These are phyloP conservation scores for Backusella sp. DNA, from an alignment of 192 early-diverging fungal genomes.

Conservation along the genomic window DNA sequence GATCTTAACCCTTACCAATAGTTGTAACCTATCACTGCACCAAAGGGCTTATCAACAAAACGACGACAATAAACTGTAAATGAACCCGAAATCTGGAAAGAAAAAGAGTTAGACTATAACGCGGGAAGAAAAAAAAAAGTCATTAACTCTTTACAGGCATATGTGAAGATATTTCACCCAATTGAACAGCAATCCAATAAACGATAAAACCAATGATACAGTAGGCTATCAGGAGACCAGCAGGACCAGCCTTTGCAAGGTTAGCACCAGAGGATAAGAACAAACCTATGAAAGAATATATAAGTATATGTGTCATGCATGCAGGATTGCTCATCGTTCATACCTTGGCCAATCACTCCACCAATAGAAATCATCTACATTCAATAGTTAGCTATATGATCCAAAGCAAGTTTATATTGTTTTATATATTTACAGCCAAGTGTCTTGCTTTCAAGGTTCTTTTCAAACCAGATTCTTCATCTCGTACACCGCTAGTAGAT, in stretches of 20 bases:
- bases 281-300: conserved; percentile 27
- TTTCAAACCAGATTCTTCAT: conserved; percentile 44
- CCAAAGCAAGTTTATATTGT: neutral
- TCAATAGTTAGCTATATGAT: neutral
- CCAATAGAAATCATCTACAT: conserved; percentile 63
- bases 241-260: conserved; percentile 72
- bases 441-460: conserved; percentile 65
- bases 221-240: conserved; percentile 74
- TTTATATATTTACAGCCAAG: conserved; percentile 54
- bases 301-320: neutral
- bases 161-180: conserved; percentile 70
- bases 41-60: conserved; percentile 80
- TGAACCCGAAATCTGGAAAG: conserved; percentile 76
- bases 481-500: neutral
- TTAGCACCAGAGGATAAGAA: conserved; percentile 79
- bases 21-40: conserved; percentile 68
- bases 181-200: conserved; percentile 63
- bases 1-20: conserved; percentile 8
- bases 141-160: conserved; percentile 47
- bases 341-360: conserved; percentile 70
- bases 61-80: conserved; percentile 75
- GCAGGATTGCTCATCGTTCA: neutral
- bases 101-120: conserved; percentile 25
- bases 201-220: conserved; percentile 70
- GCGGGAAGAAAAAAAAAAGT: conserved; percentile 46